Conservation (phyloP, 2,329 filamentous ascomycete species). For the Aspergillus japonicus region DNA sequence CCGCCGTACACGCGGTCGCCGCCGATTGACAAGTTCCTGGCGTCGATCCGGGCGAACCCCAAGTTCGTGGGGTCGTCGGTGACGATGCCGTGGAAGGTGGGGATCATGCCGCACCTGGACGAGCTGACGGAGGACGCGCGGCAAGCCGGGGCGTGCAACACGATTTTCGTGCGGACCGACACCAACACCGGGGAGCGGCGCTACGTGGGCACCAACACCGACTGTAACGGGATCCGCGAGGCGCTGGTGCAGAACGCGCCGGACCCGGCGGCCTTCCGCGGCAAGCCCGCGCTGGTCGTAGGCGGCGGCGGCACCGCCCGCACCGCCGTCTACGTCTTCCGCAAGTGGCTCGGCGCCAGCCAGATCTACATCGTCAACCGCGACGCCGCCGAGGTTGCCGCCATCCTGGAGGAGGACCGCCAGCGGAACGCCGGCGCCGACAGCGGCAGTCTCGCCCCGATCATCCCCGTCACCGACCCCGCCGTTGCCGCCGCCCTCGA, state of each 20-base stretch:
- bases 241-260: slow-evolving; percentile 60
- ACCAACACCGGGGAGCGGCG: slow-evolving; percentile 43
- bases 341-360: slow-evolving; percentile 65
- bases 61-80: slow-evolving; percentile 63
- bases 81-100: slow-evolving; percentile 82
- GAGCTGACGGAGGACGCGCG: slow-evolving; percentile 69
- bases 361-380: slow-evolving; percentile 77
- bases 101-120: slow-evolving; percentile 71
- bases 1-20: slow-evolving; percentile 38
- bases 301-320: slow-evolving; percentile 78
- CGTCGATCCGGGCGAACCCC: slow-evolving; percentile 36
- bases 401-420: slow-evolving; percentile 63
- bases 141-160: slow-evolving; percentile 77
- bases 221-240: slow-evolving; percentile 74
- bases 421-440: slow-evolving; percentile 50
- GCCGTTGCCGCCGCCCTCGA: slow-evolving; percentile 60
- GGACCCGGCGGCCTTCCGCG: slow-evolving; percentile 31
- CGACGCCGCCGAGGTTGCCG: slow-evolving; percentile 64
- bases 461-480: slow-evolving; percentile 62
- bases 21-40: slow-evolving; percentile 36
- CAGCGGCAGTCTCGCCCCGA: slow-evolving; percentile 41
- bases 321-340: slow-evolving; percentile 72
- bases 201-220: slow-evolving; percentile 75
- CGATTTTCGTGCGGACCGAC: slow-evolving; percentile 62
- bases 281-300: slow-evolving; percentile 68